Conservation (phyloP, 176 grass and related monocot species). For the Puccinellia tenuiflora region DNA sequence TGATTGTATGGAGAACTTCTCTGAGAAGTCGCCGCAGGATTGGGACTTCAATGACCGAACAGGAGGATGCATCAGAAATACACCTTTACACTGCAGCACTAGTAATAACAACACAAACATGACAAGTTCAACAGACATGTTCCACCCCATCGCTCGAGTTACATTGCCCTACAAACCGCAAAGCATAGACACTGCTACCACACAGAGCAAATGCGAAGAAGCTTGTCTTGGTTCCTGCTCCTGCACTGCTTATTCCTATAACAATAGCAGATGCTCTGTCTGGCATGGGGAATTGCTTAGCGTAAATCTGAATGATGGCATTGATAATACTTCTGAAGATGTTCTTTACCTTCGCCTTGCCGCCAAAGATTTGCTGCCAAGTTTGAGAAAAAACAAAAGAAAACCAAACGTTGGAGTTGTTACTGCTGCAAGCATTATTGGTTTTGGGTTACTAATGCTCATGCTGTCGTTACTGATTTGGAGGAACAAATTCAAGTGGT, state of each 20-base stretch:
- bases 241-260: conserved; percentile 1
- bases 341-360: background rate
- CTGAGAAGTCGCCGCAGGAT: background rate
- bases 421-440: background rate
- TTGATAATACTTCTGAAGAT: background rate
- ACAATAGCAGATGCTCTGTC: background rate
- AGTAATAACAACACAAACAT: background rate
- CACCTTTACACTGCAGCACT: background rate
- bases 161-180: background rate
- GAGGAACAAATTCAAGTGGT: background rate
- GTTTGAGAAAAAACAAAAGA: background rate
- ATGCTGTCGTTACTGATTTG: background rate
- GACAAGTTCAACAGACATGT: background rate
- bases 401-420: background rate
- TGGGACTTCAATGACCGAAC: background rate
- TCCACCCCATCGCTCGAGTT: background rate
- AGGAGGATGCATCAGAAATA: background rate
- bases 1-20: background rate
- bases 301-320: background rate
- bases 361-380: background rate
- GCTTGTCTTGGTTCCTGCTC: background rate
- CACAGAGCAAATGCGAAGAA: background rate
- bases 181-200: background rate
- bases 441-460: background rate
- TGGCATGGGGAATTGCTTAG: background rate